Base-by-base conservation (phyloP, 2,329 filamentous ascomycete genomes). In the Epichloe bromicola region DNA sequence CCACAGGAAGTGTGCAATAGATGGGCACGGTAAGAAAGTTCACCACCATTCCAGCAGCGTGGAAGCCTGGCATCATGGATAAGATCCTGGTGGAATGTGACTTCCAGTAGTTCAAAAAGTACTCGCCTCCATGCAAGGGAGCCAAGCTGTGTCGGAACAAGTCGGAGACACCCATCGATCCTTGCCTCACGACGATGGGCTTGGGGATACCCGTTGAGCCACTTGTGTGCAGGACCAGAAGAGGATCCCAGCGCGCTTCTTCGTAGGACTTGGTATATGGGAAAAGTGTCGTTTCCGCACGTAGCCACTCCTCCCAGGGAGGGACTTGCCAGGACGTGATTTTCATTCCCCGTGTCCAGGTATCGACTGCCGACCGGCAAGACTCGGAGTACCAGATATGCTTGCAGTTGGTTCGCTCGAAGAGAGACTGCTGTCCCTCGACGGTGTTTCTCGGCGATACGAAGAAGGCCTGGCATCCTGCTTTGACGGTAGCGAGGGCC, bases 391-490 rank as follows among this genome's bases (percentile, higher is more conserved):
- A 70, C 42, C 59, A 62, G 17, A 75, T 36, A n/a, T 62, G 57
- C 41, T 63, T 60, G 58, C 72, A 75, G 49, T 70, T 59, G 0
- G 72, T 72, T 23, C 60, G 61, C 34, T 72, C 63, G 37, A 75
- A 70, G 0, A 76, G 64, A 37, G 67, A 69, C 2, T 50, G 8
- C 11, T 54, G 41, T 5, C 48, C 52, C 39, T 57, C 36, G 6
- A 50, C 8, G 37, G 51, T 54, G 30, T 56, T 56, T 45, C 51
- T 47, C 1, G 54, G 54, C 2, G 54, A 56, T 20, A 51, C 33
- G 30, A 54, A 53, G 10, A 56, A 47, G 14, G 50, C 51, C 44
- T 50, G 33, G 47, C 50, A 54, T 6, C 53, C 43, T 8, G 53
- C 53, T 34, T 56, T 56, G 48, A 56, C 39, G 12, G 42, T 44